Conservation (phyloP, 2,329 filamentous ascomycete genomes). For the Aspergillus cejpii region DNA sequence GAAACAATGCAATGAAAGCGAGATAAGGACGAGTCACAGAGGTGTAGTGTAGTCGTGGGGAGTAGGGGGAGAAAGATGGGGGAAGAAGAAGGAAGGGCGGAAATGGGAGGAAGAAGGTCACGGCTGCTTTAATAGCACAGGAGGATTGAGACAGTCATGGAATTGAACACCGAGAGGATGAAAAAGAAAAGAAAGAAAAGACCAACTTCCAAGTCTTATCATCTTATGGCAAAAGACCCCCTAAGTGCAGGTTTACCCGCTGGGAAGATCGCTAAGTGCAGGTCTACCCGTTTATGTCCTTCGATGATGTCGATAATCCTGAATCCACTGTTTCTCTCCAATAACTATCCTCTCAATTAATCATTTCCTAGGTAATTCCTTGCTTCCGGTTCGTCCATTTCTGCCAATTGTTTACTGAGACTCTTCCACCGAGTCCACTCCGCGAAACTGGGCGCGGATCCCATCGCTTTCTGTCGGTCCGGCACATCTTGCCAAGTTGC, state of each 20-base stretch:
- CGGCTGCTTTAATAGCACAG: background rate
- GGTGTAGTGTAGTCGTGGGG: too few species aligned
- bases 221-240: slow-evolving; percentile 5
- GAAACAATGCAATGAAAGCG: too few species aligned
- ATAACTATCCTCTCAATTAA: too few species aligned
- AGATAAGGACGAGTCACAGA: too few species aligned
- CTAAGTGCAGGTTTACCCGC: slow-evolving; percentile 21
- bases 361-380: background rate
- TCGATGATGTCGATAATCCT: slow-evolving; percentile 5
- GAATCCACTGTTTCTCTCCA: too few species aligned
- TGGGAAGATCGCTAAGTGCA: slow-evolving; percentile 34
- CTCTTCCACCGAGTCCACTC: background rate
- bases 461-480: slow-evolving; percentile 6
- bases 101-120: slow-evolving; percentile 1
- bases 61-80: slow-evolving; percentile 4
- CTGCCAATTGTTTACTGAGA: too few species aligned
- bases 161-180: slow-evolving; percentile 10
- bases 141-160: slow-evolving; percentile 4
- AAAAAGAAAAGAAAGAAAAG: background rate
- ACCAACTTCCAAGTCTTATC: background rate
- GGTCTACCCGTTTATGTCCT: slow-evolving; percentile 19
- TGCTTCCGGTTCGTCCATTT: background rate
- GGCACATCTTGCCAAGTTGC: background rate
- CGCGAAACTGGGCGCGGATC: slow-evolving; percentile 5
- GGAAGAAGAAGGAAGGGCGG: background rate